Conservation (phyloP, 331 rosid genomes). For the Malus hybrid region DNA sequence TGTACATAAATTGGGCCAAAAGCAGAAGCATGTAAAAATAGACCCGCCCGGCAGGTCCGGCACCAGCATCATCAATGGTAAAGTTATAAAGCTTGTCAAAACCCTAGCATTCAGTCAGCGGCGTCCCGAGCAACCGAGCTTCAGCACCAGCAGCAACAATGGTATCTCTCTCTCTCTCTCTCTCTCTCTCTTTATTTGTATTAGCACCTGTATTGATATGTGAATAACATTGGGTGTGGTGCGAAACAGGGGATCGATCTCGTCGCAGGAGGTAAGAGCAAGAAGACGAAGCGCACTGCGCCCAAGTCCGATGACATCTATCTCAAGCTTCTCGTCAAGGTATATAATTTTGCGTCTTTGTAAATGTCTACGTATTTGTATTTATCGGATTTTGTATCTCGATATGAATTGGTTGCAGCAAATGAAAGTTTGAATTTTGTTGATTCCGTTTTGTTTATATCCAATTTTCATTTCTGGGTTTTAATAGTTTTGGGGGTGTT, state of each 20-base stretch:
- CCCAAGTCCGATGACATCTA: conserved; percentile 79
- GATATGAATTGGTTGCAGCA: neutral
- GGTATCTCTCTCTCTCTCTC: conserved; percentile 18
- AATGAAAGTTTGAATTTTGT: neutral
- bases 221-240: conserved; percentile 1
- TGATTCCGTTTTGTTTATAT: neutral
- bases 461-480: neutral
- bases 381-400: neutral
- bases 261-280: conserved; percentile 75
- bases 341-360: neutral
- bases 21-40: neutral
- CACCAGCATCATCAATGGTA: neutral
- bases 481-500: neutral
- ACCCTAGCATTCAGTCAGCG: conserved; percentile 31
- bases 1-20: neutral
- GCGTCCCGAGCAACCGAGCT: neutral
- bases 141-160: conserved; percentile 21
- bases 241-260: conserved; percentile 64
- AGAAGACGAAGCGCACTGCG: conserved; percentile 64
- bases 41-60: neutral
- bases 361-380: neutral
- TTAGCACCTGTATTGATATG: neutral
- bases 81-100: conserved; percentile 12
- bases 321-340: conserved; percentile 56
- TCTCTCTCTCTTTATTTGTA: neutral